Conservation (phyloP, 2,329 filamentous ascomycete genomes). For the Ceratocystis destructans region DNA sequence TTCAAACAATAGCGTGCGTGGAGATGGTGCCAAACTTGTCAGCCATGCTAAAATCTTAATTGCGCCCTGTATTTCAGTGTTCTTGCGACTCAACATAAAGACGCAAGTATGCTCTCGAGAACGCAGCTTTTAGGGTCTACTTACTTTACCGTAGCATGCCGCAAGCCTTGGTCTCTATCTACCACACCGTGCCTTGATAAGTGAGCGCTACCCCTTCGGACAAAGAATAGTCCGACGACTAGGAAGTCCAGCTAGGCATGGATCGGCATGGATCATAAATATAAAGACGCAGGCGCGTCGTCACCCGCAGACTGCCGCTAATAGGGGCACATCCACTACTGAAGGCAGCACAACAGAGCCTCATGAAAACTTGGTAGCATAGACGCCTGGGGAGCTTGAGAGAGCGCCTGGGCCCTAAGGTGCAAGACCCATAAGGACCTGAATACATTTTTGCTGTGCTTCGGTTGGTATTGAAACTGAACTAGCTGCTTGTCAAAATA, state of each 20-base stretch:
- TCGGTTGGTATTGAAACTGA: too few relatives aligned
- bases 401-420: too few relatives aligned
- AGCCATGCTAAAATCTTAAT: too few relatives aligned
- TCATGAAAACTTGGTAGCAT: not conserved
- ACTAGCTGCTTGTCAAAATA: too few relatives aligned
- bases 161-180: not conserved
- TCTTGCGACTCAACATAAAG: too few relatives aligned
- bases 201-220: not conserved
- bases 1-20: too few relatives aligned
- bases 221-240: not conserved
- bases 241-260: not conserved
- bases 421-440: too few relatives aligned
- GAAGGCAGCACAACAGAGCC: not conserved
- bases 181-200: not conserved
- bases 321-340: not conserved
- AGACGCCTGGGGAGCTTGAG: not conserved
- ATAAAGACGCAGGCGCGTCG: not conserved
- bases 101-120: too few relatives aligned
- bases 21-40: too few relatives aligned
- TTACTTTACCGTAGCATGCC: not conserved
- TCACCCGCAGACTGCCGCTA: not conserved
- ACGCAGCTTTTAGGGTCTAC: too few relatives aligned
- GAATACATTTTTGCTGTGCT: too few relatives aligned
- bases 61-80: too few relatives aligned
- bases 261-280: not conserved